A percentile compares a stretch with the other conserved stretches of the same genome.
Conservation (phyloP, 805 yeast genomes). For the Isabelozyma heimii region DNA sequence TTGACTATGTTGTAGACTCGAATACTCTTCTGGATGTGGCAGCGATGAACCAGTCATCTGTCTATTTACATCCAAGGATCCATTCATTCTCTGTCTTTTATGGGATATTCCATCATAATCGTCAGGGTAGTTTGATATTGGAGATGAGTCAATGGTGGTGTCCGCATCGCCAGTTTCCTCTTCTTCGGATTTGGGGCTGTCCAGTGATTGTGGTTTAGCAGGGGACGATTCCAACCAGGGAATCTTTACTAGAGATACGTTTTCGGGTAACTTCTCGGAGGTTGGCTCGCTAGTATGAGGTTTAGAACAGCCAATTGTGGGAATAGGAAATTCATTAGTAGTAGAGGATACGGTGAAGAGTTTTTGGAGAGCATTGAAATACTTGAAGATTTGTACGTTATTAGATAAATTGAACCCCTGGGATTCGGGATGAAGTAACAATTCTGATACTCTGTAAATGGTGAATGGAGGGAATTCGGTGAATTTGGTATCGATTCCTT, state of each 20-base stretch:
- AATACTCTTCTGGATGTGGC: background rate
- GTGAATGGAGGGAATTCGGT: conserved; percentile 47
- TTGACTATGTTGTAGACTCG: background rate
- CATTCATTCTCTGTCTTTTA: background rate
- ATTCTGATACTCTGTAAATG: conserved; percentile 44
- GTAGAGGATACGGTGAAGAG: conserved; percentile 27
- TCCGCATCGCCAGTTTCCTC: background rate
- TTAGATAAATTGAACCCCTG: conserved; percentile 30
- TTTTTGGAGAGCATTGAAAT: conserved; percentile 40
- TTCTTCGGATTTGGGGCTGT: background rate
- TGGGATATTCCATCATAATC: background rate
- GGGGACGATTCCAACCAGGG: conserved; percentile 3
- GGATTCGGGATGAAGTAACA: conserved; percentile 37
- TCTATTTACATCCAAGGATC: background rate
- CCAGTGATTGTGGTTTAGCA: background rate
- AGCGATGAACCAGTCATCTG: background rate
- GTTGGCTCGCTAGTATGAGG: background rate
- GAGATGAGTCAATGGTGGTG: background rate
- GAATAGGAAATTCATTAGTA: conserved; percentile 20
- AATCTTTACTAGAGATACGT: background rate
- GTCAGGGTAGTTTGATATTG: background rate
- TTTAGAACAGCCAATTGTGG: conserved; percentile 4
- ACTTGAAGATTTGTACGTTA: conserved; percentile 35
- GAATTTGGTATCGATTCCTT: conserved; percentile 25
- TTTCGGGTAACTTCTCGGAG: background rate